Base-by-base conservation (phyloP, 1,284 basidiomycete species). In the Boletus nobilissimus region DNA sequence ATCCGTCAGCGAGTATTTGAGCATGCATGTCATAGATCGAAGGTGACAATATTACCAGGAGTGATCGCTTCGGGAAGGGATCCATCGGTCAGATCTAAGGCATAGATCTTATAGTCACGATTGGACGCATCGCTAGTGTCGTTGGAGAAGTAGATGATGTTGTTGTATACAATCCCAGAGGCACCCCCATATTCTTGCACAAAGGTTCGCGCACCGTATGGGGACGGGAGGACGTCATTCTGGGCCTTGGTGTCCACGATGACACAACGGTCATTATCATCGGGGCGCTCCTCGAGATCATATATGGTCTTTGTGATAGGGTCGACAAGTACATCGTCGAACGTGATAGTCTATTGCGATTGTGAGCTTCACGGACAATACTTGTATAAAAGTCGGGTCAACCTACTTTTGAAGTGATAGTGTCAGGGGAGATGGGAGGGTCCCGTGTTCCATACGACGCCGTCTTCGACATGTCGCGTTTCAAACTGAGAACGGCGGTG, bases 151-250 rank as follows among this genome's bases (percentile, higher is more conserved):
- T 87, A 84, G 75, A 87, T 70, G 9, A 68, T 79, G 46, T 74
- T 79, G 16, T 82, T 77, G 51, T 81, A 77, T 3, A 82, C 83
- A 7, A 84, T 81, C 1, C 85, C 81, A 2, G 85, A 82, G 7
- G 84, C 84, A 60, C 88, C 88, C 5, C 88, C 88, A 51, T 86
- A 86, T 69, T 87, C 86, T 48, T 87, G 84, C 2, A 88, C 88
- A 19, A 78, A 75, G 18, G 80, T 80, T 10, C 87, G 78, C 9
- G 84, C 87, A 67, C 86, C 86, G 81, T 82, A 86, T 16, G 82
- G 76, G 8, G 71, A 63, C 32, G 83, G 83, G 16, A 88, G 76
- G 46, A 87, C 79, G 65, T 86, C 84, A 51, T 68, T 48, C 7
- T 72, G 26, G 2, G 67, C 40, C 4, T 9, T 3, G 8, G 77